These are phyloP conservation scores for Sclerotinia sclerotiorum DNA, from an alignment of 2,329 filamentous ascomycete genomes.

Conservation along the genomic window DNA sequence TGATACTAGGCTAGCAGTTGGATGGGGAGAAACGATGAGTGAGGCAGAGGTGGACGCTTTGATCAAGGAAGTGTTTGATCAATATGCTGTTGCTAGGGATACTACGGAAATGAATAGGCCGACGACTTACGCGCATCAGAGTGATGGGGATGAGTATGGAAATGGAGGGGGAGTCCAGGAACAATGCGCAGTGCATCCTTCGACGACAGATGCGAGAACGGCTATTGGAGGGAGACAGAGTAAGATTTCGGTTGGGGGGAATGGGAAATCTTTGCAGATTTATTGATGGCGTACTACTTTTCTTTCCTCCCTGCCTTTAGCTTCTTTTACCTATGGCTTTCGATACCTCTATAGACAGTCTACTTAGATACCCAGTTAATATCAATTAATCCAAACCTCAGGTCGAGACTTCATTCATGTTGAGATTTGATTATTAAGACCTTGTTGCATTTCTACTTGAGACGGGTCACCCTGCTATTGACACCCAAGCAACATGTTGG, in stretches of 20 bases:
- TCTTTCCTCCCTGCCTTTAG: too few species aligned
- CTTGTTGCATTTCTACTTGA: not conserved
- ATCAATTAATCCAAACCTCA: not conserved
- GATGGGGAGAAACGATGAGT: conserved; percentile 26
- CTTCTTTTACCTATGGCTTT: not conserved
- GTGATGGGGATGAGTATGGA: conserved; percentile 47
- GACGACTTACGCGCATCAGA: conserved; percentile 34
- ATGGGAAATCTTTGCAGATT: conserved; percentile 18
- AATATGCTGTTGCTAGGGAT: conserved; percentile 35
- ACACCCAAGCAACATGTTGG: not conserved
- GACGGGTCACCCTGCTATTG: not conserved
- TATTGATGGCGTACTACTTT: conserved; percentile 1
- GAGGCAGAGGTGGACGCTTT: conserved; percentile 31
- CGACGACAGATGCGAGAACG: not conserved
- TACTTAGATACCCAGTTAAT: not conserved
- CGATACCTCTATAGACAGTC: not conserved
- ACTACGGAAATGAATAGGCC: conserved; percentile 36
- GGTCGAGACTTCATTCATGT: not conserved
- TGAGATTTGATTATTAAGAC: not conserved
- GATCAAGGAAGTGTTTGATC: conserved; percentile 34
- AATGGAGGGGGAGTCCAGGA: not conserved
- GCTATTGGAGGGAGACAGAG: conserved; percentile 15
- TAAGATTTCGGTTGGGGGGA: conserved; percentile 18
- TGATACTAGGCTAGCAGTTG: conserved; percentile 46
- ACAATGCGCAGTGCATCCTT: not conserved